Evolutionary conservation across 2,329 filamentous ascomycete genomes (phyloP), one percentile per base, ranked within the genome.

Genomic region (Magnaporthales sp.): DNA sequence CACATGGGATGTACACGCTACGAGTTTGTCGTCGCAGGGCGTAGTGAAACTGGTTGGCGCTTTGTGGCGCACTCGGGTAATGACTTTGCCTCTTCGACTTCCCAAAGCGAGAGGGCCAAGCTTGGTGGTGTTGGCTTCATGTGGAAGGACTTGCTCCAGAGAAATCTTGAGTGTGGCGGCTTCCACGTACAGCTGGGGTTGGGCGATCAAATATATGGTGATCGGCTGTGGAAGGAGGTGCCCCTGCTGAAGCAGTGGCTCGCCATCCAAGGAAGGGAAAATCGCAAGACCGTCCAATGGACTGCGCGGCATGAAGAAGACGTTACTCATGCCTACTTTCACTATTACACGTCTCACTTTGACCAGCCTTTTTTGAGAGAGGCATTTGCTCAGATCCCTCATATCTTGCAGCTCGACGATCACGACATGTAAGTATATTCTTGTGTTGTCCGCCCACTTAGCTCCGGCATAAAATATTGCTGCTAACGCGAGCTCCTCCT

Each of bases 131-230:
- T 96, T 1, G 92, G 93, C 0, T 91, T 95, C 74, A 96, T 99
- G 94, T 99, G 95, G 95, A 98, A 97, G 74, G 95, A 99, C 73
- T 93, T 99, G 30, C 84, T 99, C 74, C 93, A 97, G 78, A 97
- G 97, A 83, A 96, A 99, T 73, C 88, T 93, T 30, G 95, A 99
- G 72, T 97, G 93, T 71, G 93, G 93, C 66, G 95, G 95, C 1
- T 99, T 98, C 77, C 95, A 99, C 73, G 89, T 92, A 7, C 95
- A 99, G 74, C 83, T 99, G 8, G 95, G 94, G 15, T 80, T 97
- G 4, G 95, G 95, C 66, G 92, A 95, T 68, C 95, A 99, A 76
- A 96, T 99, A 65, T 98, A 96, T 74, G 95, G 92, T 1, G 95
- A 99, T 77, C 84, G 95, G 38, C 80, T 99, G 70, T 99, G 95